A percentile compares a stretch with the other conserved stretches of the same genome.
These are phyloP conservation scores for Macadamia tetraphylla DNA, from an alignment of 164 flowering plant species.

Conservation along the genomic window DNA sequence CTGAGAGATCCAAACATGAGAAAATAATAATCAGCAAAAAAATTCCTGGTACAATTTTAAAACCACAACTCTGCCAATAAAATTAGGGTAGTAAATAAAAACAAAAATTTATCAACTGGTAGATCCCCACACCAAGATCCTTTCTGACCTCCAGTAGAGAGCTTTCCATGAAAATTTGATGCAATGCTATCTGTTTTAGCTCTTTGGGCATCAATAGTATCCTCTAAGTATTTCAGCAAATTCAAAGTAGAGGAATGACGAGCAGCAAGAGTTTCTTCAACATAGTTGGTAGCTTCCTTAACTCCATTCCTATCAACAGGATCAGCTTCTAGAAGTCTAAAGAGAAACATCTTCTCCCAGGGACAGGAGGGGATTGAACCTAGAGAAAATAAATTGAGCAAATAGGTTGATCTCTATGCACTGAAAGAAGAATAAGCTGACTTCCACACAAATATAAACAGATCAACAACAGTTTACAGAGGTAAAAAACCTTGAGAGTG, in stretches of 20 bases:
- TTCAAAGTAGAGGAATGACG: constrained; percentile 56
- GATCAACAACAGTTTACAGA: neutral
- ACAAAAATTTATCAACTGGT: constrained; percentile 3
- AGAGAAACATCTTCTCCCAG: constrained; percentile 76
- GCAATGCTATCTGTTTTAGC: constrained; percentile 39
- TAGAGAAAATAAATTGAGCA: constrained; percentile 16
- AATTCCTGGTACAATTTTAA: neutral
- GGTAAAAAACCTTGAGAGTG: constrained; percentile 43
- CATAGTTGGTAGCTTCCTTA: constrained; percentile 29
- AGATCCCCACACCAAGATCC: constrained; percentile 12
- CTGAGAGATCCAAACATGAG: constrained; percentile 36
- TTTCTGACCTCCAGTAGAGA: constrained; percentile 71
- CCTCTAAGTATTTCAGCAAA: constrained; percentile 57
- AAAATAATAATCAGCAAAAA: constrained; percentile 4
- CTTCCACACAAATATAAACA: neutral
- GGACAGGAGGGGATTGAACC: constrained; percentile 69
- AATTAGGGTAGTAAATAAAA: constrained; percentile 3
- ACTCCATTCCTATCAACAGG: constrained; percentile 26
- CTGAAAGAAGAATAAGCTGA: neutral
- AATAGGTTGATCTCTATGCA: constrained; percentile 9
- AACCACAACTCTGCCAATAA: neutral
- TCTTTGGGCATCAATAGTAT: constrained; percentile 50
- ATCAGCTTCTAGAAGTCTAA: constrained; percentile 52
- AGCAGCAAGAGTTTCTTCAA: constrained; percentile 62
- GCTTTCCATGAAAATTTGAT: constrained; percentile 36